phyloP scores from a whole-genome alignment of 768 basidiomycete species.

The Suillus weaverae region DNA sequence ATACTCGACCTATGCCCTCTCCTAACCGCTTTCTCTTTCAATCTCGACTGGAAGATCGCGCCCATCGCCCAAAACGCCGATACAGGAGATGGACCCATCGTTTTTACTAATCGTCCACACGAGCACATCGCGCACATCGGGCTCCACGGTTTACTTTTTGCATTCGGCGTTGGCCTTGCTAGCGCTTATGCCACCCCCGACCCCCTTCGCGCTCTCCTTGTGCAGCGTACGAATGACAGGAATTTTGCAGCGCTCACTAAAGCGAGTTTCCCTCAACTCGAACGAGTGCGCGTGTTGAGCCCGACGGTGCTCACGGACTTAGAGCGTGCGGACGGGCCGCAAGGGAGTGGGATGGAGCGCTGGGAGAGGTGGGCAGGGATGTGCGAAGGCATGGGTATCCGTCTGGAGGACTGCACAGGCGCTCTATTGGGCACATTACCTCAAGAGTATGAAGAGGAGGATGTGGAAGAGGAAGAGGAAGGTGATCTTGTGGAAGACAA shows the following conservation, averaged over 20 bases:
- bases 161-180: conserved; percentile 65
- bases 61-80: conserved; percentile 20
- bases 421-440: conserved; percentile 50
- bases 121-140: conserved; percentile 60
- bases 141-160: conserved; percentile 64
- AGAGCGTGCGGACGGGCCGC: conserved; percentile 53
- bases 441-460: conserved; percentile 31
- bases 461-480: conserved; percentile 35
- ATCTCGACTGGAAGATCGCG: conserved; percentile 68
- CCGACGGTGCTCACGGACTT: conserved; percentile 55
- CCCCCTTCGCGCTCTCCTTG: conserved; percentile 44
- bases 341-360: conserved; percentile 42
- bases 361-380: conserved; percentile 73
- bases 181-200: conserved; percentile 42
- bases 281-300: conserved; percentile 59
- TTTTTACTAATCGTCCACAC: conserved; percentile 54
- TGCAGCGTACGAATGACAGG: conserved; percentile 61
- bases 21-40: conserved; percentile 67
- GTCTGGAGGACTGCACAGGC: conserved; percentile 79
- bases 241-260: conserved; percentile 56
- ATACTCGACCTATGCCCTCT: conserved; percentile 65
- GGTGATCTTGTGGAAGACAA: conserved; percentile 19
- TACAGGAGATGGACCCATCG: conserved; percentile 29
- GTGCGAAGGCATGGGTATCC: conserved; percentile 48
- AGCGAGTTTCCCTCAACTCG: conserved; percentile 59